Conservation (phyloP, 2,329 filamentous ascomycete species). For the Colletotrichum lini region DNA sequence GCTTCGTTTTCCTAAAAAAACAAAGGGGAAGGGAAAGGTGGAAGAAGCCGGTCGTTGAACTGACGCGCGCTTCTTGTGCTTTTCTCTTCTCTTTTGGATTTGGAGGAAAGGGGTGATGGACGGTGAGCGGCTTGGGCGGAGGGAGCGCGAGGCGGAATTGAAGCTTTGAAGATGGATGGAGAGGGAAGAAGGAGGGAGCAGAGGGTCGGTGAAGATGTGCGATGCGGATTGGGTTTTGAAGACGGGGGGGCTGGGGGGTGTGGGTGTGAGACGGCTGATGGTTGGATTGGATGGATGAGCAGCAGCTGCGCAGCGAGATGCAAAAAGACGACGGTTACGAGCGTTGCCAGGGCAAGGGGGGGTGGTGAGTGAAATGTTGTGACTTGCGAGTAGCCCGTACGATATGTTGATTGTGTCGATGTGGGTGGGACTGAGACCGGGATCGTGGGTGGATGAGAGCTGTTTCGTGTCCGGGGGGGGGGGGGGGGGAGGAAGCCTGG, state of each 20-base stretch:
- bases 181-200: constrained; percentile 43
- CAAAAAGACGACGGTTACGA: constrained; percentile 35
- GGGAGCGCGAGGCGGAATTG: constrained; percentile 32
- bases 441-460: background rate
- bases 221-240: constrained; percentile 46
- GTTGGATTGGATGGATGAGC: constrained; percentile 38
- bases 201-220: constrained; percentile 41
- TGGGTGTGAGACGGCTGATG: constrained; percentile 21
- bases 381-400: constrained; percentile 29
- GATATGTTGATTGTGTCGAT: constrained; percentile 42
- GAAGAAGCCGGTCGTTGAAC: constrained; percentile 48
- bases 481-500: no score
- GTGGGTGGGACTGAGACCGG: constrained; percentile 26
- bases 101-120: constrained; percentile 34
- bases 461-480: no score
- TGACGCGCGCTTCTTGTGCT: constrained; percentile 44
- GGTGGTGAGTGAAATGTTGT: background rate
- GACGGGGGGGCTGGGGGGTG: constrained; percentile 42
- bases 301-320: constrained; percentile 14
- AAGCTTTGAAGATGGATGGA: constrained; percentile 42
- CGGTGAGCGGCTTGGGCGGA: constrained; percentile 16
- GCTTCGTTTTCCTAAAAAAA: constrained; percentile 72
- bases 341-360: constrained; percentile 43
- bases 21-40: constrained; percentile 62
- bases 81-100: constrained; percentile 43